Percentiles rank a stretch among this genome's conserved stretches.
phyloP scores from a whole-genome alignment of 305 asterid genomes.

The Rubia peregrina region DNA sequence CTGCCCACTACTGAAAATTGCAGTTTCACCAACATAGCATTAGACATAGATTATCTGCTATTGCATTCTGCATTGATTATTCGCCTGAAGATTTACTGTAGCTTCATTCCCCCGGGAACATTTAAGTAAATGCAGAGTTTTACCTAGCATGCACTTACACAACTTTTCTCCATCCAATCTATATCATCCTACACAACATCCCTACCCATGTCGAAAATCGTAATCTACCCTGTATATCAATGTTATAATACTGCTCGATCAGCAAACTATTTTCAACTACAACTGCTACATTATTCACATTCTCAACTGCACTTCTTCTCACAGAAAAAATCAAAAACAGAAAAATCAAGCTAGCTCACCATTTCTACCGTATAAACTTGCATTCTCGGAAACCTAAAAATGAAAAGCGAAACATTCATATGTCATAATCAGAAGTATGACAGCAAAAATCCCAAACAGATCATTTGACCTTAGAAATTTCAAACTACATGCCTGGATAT shows the following conservation, averaged over 20 bases:
- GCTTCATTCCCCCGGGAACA: neutral
- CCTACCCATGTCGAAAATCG: neutral
- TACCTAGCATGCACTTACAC: neutral
- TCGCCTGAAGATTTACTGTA: neutral
- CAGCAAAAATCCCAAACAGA: neutral
- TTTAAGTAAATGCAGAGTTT: neutral
- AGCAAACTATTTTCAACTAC: neutral
- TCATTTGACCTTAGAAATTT: neutral
- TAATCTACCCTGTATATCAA: neutral
- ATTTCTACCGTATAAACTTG: conserved; percentile 67
- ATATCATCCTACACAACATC: too few species aligned
- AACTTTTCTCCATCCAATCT: too few species aligned
- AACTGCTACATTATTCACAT: neutral
- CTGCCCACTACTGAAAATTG: neutral
- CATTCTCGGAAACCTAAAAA: conserved; percentile 67
- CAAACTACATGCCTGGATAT: conserved; percentile 47
- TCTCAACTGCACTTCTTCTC: conserved; percentile 6
- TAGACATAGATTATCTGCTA: neutral
- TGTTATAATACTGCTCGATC: too few species aligned
- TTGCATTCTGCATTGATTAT: neutral
- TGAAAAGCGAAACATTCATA: neutral
- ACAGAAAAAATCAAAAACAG: too few species aligned
- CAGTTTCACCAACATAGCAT: neutral
- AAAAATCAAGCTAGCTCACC: conserved; percentile 33
- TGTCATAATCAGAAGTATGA: neutral